These are phyloP conservation scores for Cruciata laevipes DNA, from an alignment of 257 asterid genomes.

Conservation along the genomic window DNA sequence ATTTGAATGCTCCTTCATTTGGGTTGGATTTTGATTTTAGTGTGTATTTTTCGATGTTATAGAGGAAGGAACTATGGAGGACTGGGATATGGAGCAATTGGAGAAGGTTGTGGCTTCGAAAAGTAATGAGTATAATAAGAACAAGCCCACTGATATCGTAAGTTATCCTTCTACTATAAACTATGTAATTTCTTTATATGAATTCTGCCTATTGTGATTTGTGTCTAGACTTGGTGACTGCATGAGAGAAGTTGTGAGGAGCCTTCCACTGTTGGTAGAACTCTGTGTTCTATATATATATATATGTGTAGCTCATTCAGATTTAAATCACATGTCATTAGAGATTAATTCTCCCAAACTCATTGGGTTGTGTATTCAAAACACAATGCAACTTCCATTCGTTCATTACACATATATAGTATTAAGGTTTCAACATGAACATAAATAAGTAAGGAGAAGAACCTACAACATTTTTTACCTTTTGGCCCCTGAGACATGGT, in stretches of 20 bases:
- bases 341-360: background rate
- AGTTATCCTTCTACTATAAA: conserved; percentile 17
- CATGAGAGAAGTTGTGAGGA: background rate
- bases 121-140: conserved; percentile 88
- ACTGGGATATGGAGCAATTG: conserved; percentile 87
- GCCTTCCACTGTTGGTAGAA: too few species aligned
- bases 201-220: too few species aligned
- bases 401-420: background rate
- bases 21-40: conserved; percentile 7
- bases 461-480: too few species aligned
- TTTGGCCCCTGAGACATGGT: background rate
- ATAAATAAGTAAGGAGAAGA: background rate
- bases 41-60: conserved; percentile 9
- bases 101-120: conserved; percentile 82
- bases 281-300: background rate
- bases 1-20: background rate
- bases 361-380: background rate
- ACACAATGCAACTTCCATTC: background rate
- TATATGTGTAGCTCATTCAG: background rate
- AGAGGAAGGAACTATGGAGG: conserved; percentile 70
- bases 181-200: too few species aligned
- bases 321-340: background rate
- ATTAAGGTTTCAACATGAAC: background rate
- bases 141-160: conserved; percentile 95
- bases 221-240: background rate